Conservation (phyloP, 441 rosid genomes). For the Macaranga tanarius region DNA sequence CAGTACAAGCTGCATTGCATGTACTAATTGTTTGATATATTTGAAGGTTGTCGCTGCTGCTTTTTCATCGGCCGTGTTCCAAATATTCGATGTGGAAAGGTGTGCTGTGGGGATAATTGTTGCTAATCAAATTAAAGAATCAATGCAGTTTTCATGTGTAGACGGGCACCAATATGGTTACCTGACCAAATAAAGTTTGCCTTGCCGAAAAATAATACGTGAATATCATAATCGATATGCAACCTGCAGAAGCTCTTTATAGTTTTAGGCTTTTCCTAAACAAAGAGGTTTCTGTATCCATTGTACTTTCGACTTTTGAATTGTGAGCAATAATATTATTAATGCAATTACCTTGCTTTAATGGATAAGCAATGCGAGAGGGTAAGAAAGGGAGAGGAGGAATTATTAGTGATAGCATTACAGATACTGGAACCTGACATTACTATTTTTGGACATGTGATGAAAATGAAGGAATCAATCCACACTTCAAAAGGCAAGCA, state of each 20-base stretch:
- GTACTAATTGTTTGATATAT: neutral
- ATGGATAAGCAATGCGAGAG: neutral
- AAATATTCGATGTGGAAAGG: conserved; percentile 23
- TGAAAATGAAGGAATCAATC: neutral
- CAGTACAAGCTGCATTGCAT: no score
- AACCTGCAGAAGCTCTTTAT: neutral
- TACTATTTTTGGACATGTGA: no score
- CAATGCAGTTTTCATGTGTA: neutral
- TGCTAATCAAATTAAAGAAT: conserved; percentile 5
- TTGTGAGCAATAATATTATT: no score
- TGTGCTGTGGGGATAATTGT: conserved; percentile 29
- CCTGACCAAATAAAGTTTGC: neutral
- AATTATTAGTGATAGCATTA: neutral
- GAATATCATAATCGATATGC: neutral
- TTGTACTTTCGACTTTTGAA: neutral
- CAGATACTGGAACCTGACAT: no score
- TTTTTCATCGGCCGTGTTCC: conserved; percentile 25
- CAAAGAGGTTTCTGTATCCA: neutral
- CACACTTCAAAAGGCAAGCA: neutral
- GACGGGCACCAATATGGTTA: neutral
- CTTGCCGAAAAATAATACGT: neutral
- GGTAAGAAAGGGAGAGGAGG: neutral
- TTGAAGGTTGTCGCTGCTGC: conserved; percentile 42
- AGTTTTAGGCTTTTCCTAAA: neutral
- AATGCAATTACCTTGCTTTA: neutral